A percentile compares a stretch with the other conserved stretches of the same genome.
Conservation (phyloP, 2,329 filamentous ascomycete species). For the Penicillium crustosum region DNA sequence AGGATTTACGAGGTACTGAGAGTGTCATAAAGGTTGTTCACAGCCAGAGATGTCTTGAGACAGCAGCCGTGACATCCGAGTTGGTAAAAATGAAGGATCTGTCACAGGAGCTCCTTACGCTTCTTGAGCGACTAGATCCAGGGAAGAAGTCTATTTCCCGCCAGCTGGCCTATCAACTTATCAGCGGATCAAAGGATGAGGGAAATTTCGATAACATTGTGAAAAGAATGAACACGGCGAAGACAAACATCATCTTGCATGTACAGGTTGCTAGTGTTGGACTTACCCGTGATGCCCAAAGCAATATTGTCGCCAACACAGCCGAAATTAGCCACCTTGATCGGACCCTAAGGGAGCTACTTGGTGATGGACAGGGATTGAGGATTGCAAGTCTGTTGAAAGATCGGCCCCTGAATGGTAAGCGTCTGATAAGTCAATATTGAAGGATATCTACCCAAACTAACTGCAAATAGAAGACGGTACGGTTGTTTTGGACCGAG, state of each 20-base stretch:
- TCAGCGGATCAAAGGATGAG: neutral
- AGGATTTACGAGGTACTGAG: neutral
- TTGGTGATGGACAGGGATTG: neutral
- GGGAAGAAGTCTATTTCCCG: neutral
- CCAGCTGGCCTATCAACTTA: neutral
- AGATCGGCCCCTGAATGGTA: neutral
- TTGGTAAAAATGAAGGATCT: neutral
- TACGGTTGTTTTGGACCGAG: neutral
- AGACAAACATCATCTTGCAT: neutral
- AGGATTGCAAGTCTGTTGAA: neutral
- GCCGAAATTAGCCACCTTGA: neutral
- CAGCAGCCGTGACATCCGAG: neutral
- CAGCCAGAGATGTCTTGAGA: neutral
- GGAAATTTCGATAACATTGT: neutral
- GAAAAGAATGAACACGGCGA: neutral
- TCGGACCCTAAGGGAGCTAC: neutral
- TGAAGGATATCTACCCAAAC: neutral
- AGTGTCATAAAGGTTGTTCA: neutral
- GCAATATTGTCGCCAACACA: neutral
- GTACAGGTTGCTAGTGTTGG: neutral
- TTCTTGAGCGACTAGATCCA: neutral
- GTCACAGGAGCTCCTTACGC: neutral
- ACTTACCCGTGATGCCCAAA: neutral
- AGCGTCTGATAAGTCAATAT: rapidly evolving
- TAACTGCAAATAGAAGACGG: neutral